A percentile compares a stretch with the other conserved stretches of the same genome.
Conservation (phyloP, 2,329 filamentous ascomycete species). For the Cercospora canescens region DNA sequence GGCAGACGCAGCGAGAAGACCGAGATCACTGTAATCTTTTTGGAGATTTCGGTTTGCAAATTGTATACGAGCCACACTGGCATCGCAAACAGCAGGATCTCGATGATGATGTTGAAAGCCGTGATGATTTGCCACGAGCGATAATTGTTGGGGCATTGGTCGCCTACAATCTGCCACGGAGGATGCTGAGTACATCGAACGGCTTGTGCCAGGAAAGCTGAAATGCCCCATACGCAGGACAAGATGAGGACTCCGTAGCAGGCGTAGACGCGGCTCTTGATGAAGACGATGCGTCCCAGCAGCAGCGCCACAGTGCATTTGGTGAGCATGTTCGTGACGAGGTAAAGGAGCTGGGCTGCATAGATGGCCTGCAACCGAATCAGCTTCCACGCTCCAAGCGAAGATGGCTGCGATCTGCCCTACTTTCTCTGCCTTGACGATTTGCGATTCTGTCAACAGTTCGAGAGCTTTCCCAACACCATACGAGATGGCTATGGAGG, state of each 20-base stretch:
- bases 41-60: slow-evolving; percentile 21
- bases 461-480: slow-evolving; percentile 27
- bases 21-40: slow-evolving; percentile 23
- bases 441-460: slow-evolving; percentile 18
- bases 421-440: slow-evolving; percentile 23
- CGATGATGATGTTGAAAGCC: slow-evolving; percentile 26
- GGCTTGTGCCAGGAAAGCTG: slow-evolving; percentile 18
- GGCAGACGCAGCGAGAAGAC: slow-evolving; percentile 27
- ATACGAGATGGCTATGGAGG: slow-evolving; percentile 23
- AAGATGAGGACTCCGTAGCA: slow-evolving; percentile 23
- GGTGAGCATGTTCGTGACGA: slow-evolving; percentile 24
- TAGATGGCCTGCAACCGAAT: slow-evolving; percentile 23
- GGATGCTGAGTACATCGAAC: slow-evolving; percentile 20
- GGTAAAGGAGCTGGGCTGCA: slow-evolving; percentile 24
- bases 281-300: slow-evolving; percentile 27
- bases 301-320: slow-evolving; percentile 29
- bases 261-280: slow-evolving; percentile 22
- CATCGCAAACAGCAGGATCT: slow-evolving; percentile 24
- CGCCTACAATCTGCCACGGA: slow-evolving; percentile 23
- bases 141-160: slow-evolving; percentile 19
- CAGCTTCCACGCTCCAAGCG: background rate
- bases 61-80: slow-evolving; percentile 29
- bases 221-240: slow-evolving; percentile 23
- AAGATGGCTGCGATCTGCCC: background rate
- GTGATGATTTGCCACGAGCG: slow-evolving; percentile 25